Base-by-base conservation (phyloP, 2,329 filamentous ascomycete genomes). In the Tympanopsis confertula region DNA sequence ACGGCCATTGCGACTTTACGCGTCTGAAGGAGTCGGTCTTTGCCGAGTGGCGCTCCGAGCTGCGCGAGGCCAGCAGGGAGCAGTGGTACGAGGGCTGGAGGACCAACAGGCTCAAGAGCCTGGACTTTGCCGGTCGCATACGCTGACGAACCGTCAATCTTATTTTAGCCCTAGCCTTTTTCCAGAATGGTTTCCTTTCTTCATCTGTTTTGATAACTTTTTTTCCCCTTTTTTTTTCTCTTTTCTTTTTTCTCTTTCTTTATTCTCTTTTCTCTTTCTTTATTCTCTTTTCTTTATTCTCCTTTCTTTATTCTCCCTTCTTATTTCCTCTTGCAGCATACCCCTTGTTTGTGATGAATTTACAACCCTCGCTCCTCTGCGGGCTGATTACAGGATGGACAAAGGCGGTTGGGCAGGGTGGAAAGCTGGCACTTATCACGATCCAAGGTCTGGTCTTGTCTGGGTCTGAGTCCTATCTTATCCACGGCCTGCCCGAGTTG, bases 11-110 rank as follows among this genome's bases (percentile, higher is more conserved):
- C 62, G 91, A 98, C 60, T 98, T 95, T 57, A 68, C 82, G 39
- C 81, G 82, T 43, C 71, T 98, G 47, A 91, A 89, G 62, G 88
- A 96, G 42, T 80, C 82, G 5, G 84, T 98, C 20, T 96, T 98
- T 58, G 78, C 69, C 46, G 89, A 96, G 53, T 98, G 91, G 91
- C 81, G 89, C 37, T 74, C 73, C 33, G 91, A 98, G 55, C 68
- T 98, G 42, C 82, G 89, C 43, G 86, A 94, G 57, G 83, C 86
- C 38, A 94, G 86, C 57, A 76, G 86, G 40, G 86, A 94, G 53
- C 75, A 87, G 49, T 95, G 87, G 86, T 96, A 96, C 50, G 89
- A 96, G 59, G 80, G 84, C 50, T 96, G 89, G 91, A 78, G 91
- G 60, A 95, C 76, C 7, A 78, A 66, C 58, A 66, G 74, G 40